These are phyloP conservation scores for Paraphoma sp. DNA, from an alignment of 2,329 filamentous ascomycete genomes.

Conservation along the genomic window DNA sequence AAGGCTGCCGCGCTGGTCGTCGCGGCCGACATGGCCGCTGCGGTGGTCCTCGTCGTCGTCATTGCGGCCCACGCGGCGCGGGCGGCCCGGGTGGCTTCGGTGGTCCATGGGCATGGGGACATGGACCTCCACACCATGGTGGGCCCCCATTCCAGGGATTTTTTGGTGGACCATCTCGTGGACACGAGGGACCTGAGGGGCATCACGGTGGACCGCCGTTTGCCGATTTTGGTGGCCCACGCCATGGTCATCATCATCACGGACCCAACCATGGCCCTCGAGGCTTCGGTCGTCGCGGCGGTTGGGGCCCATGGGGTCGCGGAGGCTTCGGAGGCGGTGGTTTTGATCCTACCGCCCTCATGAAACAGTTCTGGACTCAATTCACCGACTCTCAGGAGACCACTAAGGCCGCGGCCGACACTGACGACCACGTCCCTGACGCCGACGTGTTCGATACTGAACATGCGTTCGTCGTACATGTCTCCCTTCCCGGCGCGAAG, in stretches of 20 bases:
- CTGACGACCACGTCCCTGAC: conserved; percentile 65
- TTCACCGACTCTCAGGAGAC: conserved; percentile 37
- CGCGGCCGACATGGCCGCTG: conserved; percentile 28
- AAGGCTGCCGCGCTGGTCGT: conserved; percentile 21
- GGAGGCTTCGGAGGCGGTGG: conserved; percentile 15
- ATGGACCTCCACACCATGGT: conserved; percentile 14
- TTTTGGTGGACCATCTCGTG: conserved; percentile 8
- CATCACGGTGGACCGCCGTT: conserved; percentile 12
- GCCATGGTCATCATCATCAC: conserved; percentile 23
- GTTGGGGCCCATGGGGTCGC: conserved; percentile 34
- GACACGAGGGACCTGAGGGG: conserved; percentile 5
- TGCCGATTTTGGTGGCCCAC: background rate
- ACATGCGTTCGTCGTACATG: conserved; percentile 68
- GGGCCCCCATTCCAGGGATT: conserved; percentile 3
- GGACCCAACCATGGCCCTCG: conserved; percentile 24
- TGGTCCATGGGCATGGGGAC: conserved; percentile 25
- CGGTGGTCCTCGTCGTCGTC: conserved; percentile 25
- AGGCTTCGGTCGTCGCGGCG: conserved; percentile 23
- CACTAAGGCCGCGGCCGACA: conserved; percentile 16
- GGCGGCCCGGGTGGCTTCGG: conserved; percentile 30
- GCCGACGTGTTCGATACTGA: conserved; percentile 77
- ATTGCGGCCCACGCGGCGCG: conserved; percentile 30
- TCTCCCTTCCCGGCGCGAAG: conserved; percentile 77
- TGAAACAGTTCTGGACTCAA: conserved; percentile 39
- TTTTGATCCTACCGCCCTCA: conserved; percentile 36